These are phyloP conservation scores for Paxillus rubicundulus DNA, from an alignment of 768 basidiomycete species.

Conservation along the genomic window DNA sequence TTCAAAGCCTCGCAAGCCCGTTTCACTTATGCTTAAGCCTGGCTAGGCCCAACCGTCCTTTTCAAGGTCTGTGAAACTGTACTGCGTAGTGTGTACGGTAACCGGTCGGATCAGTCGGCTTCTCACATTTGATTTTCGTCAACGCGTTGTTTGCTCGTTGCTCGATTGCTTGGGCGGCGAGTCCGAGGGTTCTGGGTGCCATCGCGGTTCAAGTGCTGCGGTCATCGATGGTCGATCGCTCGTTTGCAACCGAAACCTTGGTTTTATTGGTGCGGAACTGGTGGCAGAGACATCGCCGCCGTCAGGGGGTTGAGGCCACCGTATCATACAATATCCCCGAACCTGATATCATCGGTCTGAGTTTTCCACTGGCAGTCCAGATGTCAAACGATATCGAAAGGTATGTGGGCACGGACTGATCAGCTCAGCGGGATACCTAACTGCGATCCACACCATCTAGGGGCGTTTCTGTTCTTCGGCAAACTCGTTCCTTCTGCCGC, in stretches of 20 bases:
- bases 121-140: neutral
- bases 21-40: conserved; percentile 43
- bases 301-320: neutral
- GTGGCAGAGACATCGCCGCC: neutral
- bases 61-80: conserved; percentile 51
- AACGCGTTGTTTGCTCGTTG: conserved; percentile 15
- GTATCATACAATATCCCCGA: neutral
- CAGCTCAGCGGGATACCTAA: conserved; percentile 46
- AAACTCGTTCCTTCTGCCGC: conserved; percentile 53
- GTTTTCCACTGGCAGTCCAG: neutral
- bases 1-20: neutral
- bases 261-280: neutral
- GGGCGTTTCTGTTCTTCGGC: conserved; percentile 63
- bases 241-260: conserved; percentile 8
- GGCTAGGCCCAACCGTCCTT: conserved; percentile 69
- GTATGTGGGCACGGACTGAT: neutral
- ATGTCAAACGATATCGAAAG: neutral
- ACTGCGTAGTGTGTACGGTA: conserved; percentile 24
- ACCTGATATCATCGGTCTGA: neutral
- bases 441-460: conserved; percentile 64
- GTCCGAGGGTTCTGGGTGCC: neutral
- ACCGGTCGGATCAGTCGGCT: conserved; percentile 41
- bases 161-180: conserved; percentile 38
- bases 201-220: too few species aligned
- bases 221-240: conserved; percentile 67